Conservation (phyloP, 306 rosid species). For the Gynostemma pentaphyllum region DNA sequence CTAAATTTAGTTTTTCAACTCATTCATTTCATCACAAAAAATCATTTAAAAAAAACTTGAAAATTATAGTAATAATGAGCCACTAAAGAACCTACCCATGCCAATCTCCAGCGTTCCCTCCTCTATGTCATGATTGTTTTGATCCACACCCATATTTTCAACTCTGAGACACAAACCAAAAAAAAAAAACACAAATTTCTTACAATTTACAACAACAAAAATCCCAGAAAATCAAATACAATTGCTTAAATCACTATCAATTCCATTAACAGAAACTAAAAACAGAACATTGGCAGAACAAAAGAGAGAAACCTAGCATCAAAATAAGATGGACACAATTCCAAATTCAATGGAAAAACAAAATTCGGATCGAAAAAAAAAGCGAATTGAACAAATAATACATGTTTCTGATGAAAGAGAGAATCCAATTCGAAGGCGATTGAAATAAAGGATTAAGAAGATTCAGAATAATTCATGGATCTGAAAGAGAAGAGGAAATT, state of each 20-base stretch:
- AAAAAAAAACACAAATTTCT: background rate
- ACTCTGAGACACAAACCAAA: slow-evolving; percentile 17
- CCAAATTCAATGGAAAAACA: background rate
- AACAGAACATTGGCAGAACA: background rate
- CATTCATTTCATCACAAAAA: background rate
- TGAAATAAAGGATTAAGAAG: background rate
- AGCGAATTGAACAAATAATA: background rate
- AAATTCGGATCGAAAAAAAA: background rate
- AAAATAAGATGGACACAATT: background rate
- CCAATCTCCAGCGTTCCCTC: slow-evolving; percentile 89
- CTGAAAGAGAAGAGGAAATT: slow-evolving; percentile 2
- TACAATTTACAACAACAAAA: background rate
- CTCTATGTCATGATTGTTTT: slow-evolving; percentile 40
- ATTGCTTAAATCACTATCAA: background rate
- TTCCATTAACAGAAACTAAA: background rate
- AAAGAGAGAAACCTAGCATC: background rate
- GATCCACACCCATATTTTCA: slow-evolving; percentile 50
- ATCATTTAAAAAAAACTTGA: background rate
- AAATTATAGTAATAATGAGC: slow-evolving; percentile 1
- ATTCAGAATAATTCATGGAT: background rate
- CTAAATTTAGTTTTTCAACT: background rate
- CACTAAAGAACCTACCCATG: slow-evolving; percentile 52
- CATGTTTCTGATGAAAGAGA: background rate
- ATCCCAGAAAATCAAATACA: background rate
- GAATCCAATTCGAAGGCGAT: background rate